Conservation (phyloP, 73 alveolate species). For the Symbiodinium natans region DNA sequence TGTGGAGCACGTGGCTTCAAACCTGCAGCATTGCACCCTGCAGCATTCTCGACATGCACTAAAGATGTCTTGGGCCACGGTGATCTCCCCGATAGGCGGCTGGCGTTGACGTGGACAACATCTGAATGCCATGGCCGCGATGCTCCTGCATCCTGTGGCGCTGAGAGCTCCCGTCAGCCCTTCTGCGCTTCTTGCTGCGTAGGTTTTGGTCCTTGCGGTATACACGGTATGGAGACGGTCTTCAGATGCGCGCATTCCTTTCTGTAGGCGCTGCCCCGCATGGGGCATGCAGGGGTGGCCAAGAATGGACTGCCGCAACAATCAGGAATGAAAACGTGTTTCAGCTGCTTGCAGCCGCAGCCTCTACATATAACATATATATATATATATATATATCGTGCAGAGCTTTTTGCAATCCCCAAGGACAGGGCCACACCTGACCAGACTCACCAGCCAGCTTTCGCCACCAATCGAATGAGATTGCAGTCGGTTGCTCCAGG, state of each 20-base stretch:
- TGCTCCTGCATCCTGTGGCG: too few species aligned
- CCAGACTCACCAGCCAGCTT: constrained; percentile 4
- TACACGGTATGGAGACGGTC: too few species aligned
- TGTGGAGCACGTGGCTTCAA: too few species aligned
- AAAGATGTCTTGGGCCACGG: too few species aligned
- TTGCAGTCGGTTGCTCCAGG: not conserved
- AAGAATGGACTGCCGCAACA: not conserved
- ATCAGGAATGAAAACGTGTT: too few species aligned
- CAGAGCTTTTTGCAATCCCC: not conserved
- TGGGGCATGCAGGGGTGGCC: not conserved
- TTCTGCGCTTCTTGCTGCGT: not conserved
- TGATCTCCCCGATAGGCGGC: too few species aligned
- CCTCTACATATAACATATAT: too few species aligned
- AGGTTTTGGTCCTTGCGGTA: not conserved
- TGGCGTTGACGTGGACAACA: constrained; percentile 93
- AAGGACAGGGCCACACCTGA: not conserved
- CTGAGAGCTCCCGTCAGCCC: too few species aligned
- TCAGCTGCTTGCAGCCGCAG: too few species aligned
- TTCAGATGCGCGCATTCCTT: not conserved
- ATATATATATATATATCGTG: too few species aligned
- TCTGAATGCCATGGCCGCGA: constrained; percentile 27
- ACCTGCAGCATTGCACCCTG: too few species aligned
- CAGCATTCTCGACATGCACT: too few species aligned
- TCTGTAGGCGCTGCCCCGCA: constrained; percentile 18
- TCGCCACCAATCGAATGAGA: not conserved